Evolutionary conservation across 2,329 filamentous ascomycete genomes (phyloP), one percentile per base, ranked within the genome.

Genomic region (Cladophialophora carrionii): DNA sequence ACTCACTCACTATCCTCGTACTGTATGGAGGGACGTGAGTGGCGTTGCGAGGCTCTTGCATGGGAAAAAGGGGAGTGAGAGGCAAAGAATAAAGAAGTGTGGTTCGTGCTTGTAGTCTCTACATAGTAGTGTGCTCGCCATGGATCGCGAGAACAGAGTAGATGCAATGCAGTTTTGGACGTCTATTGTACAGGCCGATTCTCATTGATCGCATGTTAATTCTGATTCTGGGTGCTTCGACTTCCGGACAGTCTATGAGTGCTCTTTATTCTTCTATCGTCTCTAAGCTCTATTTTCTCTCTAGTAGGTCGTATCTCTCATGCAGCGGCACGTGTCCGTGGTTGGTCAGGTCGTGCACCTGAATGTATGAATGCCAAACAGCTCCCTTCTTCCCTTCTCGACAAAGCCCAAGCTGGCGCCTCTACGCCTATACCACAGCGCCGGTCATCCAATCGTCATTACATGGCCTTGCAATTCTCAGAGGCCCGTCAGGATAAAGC

Each of bases 221-320:
- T 29, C 26, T 29, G 26, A 6, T 7, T 43, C 37, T 43, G 17
- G n/a, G n/a, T 7, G 17, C n/a, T n/a, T 14, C n/a, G 37, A 43
- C 37, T 43, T n/a, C 5, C 14, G 37, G 14, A 4, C 7, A 6
- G 37, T 43, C 37, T 17, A 7, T 14, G 14, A 43, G 37, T 20
- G 6, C 17, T 14, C 34, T 17, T 17, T 20, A 29, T 29, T 29
- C 26, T 29, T 43, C 22, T 2, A 9, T 12, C 14, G 48, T 26
- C 22, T 51, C 48, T 51, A 8, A 24, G 48, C 48, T 51, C 48
- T 51, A 51, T 26, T 20, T 51, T 51, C 26, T 51, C 14, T 51
- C 48, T 51, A 51, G 48, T 22, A 17, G 22, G 17, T 26, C 48
- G 17, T 54, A 32, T 57, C 17, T 26, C n/a, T 20, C 32, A 20